Conservation (phyloP, 1,284 basidiomycete species). For the Grifola frondosa region DNA sequence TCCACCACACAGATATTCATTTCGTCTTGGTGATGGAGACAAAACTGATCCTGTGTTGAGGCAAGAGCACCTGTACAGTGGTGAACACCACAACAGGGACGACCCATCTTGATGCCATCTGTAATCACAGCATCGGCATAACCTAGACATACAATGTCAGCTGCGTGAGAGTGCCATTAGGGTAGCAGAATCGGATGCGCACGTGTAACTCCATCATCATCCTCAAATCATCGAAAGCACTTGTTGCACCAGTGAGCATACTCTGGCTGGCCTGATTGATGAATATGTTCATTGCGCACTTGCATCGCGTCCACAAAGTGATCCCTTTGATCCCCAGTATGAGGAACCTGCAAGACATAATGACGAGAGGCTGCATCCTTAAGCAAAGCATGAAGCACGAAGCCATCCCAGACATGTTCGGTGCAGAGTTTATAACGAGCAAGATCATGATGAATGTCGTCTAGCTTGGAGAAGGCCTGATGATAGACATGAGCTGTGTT, state of each 20-base stretch:
- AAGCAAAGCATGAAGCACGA: conserved; percentile 26
- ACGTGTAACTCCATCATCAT: conserved; percentile 10
- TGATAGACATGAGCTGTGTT: conserved; percentile 2
- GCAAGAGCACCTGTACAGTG: conserved; percentile 23
- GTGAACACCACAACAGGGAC: conserved; percentile 27
- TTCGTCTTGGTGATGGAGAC: conserved; percentile 16
- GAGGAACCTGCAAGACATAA: conserved; percentile 20
- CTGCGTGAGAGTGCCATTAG: too few relatives aligned
- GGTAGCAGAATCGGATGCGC: too few relatives aligned
- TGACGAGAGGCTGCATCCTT: conserved; percentile 15
- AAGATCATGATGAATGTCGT: neutral
- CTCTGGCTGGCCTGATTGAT: conserved; percentile 25
- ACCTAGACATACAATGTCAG: too few relatives aligned
- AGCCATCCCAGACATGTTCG: conserved; percentile 33
- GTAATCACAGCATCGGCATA: conserved; percentile 26
- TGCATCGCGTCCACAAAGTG: conserved; percentile 2
- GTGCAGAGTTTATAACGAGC: conserved; percentile 14
- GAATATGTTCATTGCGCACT: conserved; percentile 3
- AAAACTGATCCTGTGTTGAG: conserved; percentile 28
- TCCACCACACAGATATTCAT: conserved; percentile 20
- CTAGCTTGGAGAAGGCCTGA: conserved; percentile 1
- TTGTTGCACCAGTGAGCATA: conserved; percentile 27
- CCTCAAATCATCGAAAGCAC: conserved; percentile 18
- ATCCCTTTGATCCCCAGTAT: conserved; percentile 21
- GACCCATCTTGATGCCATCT: conserved; percentile 33